These are phyloP conservation scores for Tetrapyrgos nigripes DNA, from an alignment of 1,284 basidiomycete genomes.

Conservation along the genomic window DNA sequence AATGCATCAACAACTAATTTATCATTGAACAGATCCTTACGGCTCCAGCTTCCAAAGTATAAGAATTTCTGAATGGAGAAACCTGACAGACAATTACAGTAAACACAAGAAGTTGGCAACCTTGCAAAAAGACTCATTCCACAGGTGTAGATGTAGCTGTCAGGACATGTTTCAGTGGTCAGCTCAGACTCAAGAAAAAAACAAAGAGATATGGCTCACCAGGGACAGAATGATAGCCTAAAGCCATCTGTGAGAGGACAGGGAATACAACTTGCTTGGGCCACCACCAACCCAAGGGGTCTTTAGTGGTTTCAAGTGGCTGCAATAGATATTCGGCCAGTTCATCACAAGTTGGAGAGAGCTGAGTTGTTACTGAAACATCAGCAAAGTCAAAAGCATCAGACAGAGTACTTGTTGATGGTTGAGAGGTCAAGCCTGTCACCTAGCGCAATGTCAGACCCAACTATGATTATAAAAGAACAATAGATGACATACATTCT, in stretches of 20 bases:
- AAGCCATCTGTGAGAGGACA: not conserved
- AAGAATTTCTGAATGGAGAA: slow-evolving; percentile 28
- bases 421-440: no score
- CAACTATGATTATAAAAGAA: no score
- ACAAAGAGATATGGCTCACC: not conserved
- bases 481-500: no score
- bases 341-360: not conserved
- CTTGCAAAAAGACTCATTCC: not conserved
- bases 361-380: no score
- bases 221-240: not conserved
- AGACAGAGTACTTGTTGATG: no score
- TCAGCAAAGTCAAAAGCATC: no score
- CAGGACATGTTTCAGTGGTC: no score
- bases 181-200: no score
- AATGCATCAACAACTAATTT: no score
- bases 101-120: slow-evolving; percentile 9
- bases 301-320: not conserved
- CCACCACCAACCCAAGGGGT: slow-evolving; percentile 1
- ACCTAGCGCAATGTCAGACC: no score
- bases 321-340: not conserved
- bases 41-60: slow-evolving; percentile 30
- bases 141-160: no score
- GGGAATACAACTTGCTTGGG: not conserved
- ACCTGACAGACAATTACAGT: slow-evolving; percentile 23
- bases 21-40: no score